phyloP scores from a whole-genome alignment of 1,139 yeast genomes.

The Taphrina populina region DNA sequence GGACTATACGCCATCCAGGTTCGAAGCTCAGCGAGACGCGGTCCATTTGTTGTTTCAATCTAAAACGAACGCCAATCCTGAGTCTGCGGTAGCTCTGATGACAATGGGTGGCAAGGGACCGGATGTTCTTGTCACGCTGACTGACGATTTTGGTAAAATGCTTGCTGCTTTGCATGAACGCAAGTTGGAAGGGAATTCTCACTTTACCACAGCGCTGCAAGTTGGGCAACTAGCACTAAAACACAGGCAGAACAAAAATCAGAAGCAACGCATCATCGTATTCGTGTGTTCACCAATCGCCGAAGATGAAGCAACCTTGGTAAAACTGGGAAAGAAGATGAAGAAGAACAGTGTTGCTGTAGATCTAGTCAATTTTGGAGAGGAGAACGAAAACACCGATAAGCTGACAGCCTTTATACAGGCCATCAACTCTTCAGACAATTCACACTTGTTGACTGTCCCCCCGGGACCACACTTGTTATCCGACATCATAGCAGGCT shows the following conservation, averaged over 20 bases:
- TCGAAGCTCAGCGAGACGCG: constrained; percentile 91
- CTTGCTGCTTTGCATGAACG: constrained; percentile 86
- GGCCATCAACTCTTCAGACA: constrained; percentile 73
- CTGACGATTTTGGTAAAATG: constrained; percentile 83
- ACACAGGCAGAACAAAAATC: constrained; percentile 92
- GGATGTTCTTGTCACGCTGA: constrained; percentile 79
- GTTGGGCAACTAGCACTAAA: constrained; percentile 96
- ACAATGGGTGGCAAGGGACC: constrained; percentile 59
- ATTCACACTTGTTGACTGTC: constrained; percentile 76
- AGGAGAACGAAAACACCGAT: constrained; percentile 71
- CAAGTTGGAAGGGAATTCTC: constrained; percentile 65
- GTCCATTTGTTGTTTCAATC: constrained; percentile 83
- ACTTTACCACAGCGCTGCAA: constrained; percentile 81
- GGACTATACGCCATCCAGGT: constrained; percentile 84
- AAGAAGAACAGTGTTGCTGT: constrained; percentile 90
- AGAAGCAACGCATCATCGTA: constrained; percentile 82
- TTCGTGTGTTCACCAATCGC: constrained; percentile 85
- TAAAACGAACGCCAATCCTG: constrained; percentile 86
- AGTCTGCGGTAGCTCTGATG: constrained; percentile 86
- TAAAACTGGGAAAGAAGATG: constrained; percentile 84
- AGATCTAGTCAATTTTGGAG: constrained; percentile 90
- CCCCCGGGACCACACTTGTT: constrained; percentile 84
- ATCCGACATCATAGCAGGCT: constrained; percentile 69
- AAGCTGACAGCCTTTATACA: constrained; percentile 78
- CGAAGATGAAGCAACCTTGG: constrained; percentile 70